Conservation (phyloP, 2,329 filamentous ascomycete species). For the Pseudogymnoascus sp. region DNA sequence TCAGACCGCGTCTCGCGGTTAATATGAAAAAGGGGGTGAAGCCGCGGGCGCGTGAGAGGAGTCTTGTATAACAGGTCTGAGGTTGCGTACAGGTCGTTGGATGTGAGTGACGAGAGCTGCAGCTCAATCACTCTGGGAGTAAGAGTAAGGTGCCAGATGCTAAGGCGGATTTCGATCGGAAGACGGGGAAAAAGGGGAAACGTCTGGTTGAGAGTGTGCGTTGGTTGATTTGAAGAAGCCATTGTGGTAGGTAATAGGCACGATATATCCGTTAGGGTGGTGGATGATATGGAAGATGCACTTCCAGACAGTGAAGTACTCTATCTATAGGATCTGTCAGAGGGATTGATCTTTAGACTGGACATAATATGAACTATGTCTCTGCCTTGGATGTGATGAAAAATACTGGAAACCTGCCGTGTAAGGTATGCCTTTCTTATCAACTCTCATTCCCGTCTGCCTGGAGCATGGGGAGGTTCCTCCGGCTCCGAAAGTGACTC, state of each 20-base stretch:
- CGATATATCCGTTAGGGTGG: background rate
- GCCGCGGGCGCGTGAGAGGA: background rate
- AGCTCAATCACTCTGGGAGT: constrained; percentile 17
- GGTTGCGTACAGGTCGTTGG: background rate
- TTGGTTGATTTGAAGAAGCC: background rate
- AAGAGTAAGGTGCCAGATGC: constrained; percentile 20
- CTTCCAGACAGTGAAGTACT: background rate
- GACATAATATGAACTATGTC: background rate
- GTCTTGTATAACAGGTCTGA: background rate
- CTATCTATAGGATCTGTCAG: background rate
- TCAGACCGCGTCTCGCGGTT: constrained; percentile 1
- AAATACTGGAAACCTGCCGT: background rate
- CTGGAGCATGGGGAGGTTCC: background rate
- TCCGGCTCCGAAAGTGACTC: constrained; percentile 1
- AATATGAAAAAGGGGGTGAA: background rate
- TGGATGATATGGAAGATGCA: background rate
- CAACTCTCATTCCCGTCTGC: constrained; percentile 5
- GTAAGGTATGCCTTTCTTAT: background rate
- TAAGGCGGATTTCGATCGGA: constrained; percentile 20
- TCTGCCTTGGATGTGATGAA: background rate
- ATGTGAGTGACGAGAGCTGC: background rate
- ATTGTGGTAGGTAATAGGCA: background rate
- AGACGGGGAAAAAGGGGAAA: constrained; percentile 18
- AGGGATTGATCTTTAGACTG: background rate
- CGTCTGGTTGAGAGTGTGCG: background rate